phyloP scores from a whole-genome alignment of 2,329 filamentous ascomycete genomes.

The Colletotrichum sp. region DNA sequence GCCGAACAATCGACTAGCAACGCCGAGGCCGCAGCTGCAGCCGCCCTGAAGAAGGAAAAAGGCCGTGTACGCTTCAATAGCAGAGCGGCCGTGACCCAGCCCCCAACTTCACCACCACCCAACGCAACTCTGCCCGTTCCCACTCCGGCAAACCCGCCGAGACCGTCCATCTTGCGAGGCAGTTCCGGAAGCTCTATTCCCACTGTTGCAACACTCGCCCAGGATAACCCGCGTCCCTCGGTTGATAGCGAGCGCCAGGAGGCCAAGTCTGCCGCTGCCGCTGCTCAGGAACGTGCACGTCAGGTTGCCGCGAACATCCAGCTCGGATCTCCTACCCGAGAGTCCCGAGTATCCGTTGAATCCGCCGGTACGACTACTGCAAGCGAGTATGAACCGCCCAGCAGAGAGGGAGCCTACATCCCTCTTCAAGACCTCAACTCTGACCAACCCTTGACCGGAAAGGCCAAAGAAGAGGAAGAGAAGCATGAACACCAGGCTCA shows the following conservation, averaged over 20 bases:
- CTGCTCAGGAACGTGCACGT: constrained; percentile 47
- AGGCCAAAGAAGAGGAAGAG: neutral
- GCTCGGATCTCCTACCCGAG: constrained; percentile 38
- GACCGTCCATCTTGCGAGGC: constrained; percentile 46
- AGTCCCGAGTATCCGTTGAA: constrained; percentile 41
- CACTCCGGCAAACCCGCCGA: neutral
- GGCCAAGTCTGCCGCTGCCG: constrained; percentile 37
- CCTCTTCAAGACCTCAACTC: constrained; percentile 35
- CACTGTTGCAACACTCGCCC: constrained; percentile 21
- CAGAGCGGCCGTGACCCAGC: constrained; percentile 39
- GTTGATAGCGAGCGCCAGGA: constrained; percentile 26
- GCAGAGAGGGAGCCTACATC: constrained; percentile 29
- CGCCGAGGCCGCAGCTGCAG: constrained; percentile 21
- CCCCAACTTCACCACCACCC: constrained; percentile 22
- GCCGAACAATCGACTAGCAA: neutral
- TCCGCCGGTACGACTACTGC: constrained; percentile 35
- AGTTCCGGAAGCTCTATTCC: constrained; percentile 44
- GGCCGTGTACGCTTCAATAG: constrained; percentile 55
- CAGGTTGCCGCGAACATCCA: constrained; percentile 45
- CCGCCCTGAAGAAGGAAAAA: constrained; percentile 45
- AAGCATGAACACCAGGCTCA: constrained; percentile 28
- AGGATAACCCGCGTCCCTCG: neutral
- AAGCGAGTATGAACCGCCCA: constrained; percentile 29
- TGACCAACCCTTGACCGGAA: neutral
- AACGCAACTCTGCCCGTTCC: neutral